A percentile compares a stretch with the other conserved stretches of the same genome.
Conservation (phyloP, 23 red algal species). For the Agarophyton chilense region DNA sequence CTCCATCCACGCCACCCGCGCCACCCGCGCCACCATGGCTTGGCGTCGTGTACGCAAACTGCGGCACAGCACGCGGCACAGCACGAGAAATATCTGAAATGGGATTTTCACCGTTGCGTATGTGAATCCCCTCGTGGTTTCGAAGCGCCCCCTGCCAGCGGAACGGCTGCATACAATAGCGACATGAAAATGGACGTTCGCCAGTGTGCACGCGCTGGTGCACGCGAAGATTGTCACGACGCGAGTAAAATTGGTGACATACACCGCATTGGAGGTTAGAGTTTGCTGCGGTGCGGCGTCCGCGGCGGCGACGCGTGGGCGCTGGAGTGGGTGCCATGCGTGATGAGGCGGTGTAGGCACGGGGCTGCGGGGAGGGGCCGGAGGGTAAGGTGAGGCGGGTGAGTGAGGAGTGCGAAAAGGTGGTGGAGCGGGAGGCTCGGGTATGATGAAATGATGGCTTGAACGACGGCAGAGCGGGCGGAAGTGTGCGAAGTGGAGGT, state of each 20-base stretch:
- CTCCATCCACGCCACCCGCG: too few species aligned
- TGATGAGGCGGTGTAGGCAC: not conserved
- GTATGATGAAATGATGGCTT: too few species aligned
- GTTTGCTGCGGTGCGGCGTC: constrained; percentile 3
- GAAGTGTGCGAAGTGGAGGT: not conserved
- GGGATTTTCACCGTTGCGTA: not conserved
- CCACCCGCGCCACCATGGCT: not conserved
- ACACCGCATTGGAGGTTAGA: constrained; percentile 38
- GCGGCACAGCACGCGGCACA: not conserved
- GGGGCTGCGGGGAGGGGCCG: not conserved
- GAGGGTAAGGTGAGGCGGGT: not conserved
- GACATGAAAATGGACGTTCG: constrained; percentile 68
- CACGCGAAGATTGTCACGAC: constrained; percentile 66
- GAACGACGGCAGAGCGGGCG: not conserved
- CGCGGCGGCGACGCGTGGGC: not conserved
- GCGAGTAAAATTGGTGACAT: constrained; percentile 55
- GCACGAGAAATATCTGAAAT: not conserved
- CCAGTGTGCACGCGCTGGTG: constrained; percentile 79
- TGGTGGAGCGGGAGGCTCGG: too few species aligned
- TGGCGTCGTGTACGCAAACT: not conserved
- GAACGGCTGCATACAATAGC: constrained; percentile 56
- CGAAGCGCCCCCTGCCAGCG: constrained; percentile 55
- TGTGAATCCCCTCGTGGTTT: constrained; percentile 52
- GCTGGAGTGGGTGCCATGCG: too few species aligned
- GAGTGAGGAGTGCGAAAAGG: not conserved